Conservation (phyloP, 2,329 filamentous ascomycete species). For the Ophiostoma quercus region DNA sequence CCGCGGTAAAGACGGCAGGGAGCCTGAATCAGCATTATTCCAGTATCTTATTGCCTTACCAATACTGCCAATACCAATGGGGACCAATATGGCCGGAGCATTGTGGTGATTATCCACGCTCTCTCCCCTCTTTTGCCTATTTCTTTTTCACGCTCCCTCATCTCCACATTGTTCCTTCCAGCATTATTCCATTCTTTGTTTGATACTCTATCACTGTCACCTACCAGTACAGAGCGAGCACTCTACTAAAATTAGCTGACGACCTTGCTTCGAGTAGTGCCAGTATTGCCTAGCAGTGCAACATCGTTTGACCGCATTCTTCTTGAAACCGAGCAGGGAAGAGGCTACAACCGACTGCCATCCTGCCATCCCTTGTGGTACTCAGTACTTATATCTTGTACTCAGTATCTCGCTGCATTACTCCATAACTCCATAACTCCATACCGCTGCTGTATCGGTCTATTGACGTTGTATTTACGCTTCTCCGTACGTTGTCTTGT, state of each 20-base stretch:
- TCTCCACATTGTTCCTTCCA: slow-evolving; percentile 4
- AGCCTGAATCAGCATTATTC: slow-evolving; percentile 2
- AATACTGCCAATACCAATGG: neutral
- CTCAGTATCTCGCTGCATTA: no score
- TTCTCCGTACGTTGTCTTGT: slow-evolving; percentile 9
- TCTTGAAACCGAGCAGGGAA: slow-evolving; percentile 1
- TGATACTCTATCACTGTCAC: neutral
- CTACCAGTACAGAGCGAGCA: no score
- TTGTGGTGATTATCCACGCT: neutral
- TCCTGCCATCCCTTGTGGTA: neutral
- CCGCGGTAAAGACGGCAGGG: neutral
- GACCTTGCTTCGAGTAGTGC: neutral
- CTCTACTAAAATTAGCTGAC: neutral
- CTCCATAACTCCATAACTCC: neutral
- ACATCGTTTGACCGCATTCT: slow-evolving; percentile 10
- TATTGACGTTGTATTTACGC: slow-evolving; percentile 7
- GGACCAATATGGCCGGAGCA: neutral
- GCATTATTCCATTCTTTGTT: slow-evolving; percentile 3
- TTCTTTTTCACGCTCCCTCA: neutral
- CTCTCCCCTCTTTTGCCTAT: neutral
- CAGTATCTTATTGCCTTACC: neutral
- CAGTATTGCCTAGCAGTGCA: neutral
- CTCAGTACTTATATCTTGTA: neutral
- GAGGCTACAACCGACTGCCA: neutral
- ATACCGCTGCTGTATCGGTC: no score